A percentile compares a stretch with the other conserved stretches of the same genome.
Conservation (phyloP, 768 basidiomycete species). For the Macrocybe gigantea region DNA sequence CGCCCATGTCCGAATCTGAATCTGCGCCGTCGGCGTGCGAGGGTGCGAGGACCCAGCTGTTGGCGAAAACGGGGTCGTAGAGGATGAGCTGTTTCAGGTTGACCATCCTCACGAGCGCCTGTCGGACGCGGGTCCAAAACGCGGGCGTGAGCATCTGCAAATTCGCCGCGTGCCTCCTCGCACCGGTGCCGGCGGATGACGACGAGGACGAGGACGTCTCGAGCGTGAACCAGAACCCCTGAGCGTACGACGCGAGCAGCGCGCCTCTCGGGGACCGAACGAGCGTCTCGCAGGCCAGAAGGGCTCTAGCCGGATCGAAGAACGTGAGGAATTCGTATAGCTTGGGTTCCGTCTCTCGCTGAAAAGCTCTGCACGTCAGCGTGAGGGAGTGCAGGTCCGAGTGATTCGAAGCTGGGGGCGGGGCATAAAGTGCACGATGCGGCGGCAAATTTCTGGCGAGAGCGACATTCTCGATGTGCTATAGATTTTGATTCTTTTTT, state of each 20-base stretch:
- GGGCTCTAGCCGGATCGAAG: conserved; percentile 25
- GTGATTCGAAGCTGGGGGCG: conserved; percentile 11
- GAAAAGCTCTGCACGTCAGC: conserved; percentile 39
- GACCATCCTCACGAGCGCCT: conserved; percentile 35
- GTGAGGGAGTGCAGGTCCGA: conserved; percentile 37
- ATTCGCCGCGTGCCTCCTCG: no score
- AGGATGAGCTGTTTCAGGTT: conserved; percentile 40
- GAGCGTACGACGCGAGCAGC: conserved; percentile 35
- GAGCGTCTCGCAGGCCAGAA: conserved; percentile 34
- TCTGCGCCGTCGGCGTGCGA: conserved; percentile 7
- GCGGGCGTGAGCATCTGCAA: background rate
- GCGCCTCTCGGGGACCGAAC: conserved; percentile 12
- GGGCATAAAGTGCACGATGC: conserved; percentile 29
- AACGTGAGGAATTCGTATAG: conserved; percentile 40
- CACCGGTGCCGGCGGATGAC: background rate
- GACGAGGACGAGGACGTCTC: conserved; percentile 20
- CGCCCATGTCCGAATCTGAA: no score
- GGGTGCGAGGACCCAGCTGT: conserved; percentile 42
- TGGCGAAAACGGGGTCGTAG: conserved; percentile 28
- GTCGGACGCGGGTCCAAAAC: conserved; percentile 41
- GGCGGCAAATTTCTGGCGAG: conserved; percentile 36
- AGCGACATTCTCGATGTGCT: conserved; percentile 15
- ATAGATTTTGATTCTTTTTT: no score
- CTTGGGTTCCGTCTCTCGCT: conserved; percentile 38
- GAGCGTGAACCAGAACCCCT: conserved; percentile 33